Conservation (phyloP, 2,329 filamentous ascomycete species). For the Fusarium lateritium region DNA sequence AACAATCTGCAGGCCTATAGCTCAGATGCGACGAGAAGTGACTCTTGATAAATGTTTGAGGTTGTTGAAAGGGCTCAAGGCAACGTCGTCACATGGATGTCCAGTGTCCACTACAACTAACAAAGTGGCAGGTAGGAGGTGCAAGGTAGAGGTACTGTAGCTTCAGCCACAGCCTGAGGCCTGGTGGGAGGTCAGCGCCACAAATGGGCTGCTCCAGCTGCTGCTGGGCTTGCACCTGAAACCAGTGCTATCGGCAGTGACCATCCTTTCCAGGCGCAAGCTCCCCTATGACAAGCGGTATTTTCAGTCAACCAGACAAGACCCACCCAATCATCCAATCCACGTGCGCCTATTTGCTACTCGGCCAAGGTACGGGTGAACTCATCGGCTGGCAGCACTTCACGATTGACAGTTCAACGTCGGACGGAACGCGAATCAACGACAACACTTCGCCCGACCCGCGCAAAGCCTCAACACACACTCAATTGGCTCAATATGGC, state of each 20-base stretch:
- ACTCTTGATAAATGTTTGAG: neutral
- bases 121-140: conserved; percentile 32
- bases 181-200: conserved; percentile 1
- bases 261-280: neutral
- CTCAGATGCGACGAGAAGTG: neutral
- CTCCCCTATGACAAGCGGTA: conserved; percentile 7
- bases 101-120: conserved; percentile 24
- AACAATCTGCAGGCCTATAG: neutral
- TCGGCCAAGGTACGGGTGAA: conserved; percentile 49
- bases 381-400: conserved; percentile 41
- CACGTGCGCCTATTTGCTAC: conserved; percentile 44
- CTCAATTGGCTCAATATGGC: conserved; percentile 71
- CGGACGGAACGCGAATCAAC: conserved; percentile 45
- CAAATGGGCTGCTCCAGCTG: neutral
- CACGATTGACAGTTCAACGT: conserved; percentile 44
- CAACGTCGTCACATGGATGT: conserved; percentile 22
- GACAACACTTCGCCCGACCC: conserved; percentile 41
- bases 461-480: conserved; percentile 47
- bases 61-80: neutral
- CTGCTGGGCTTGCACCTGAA: neutral
- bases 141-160: neutral
- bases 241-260: conserved; percentile 9
- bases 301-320: conserved; percentile 8
- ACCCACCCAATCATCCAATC: conserved; percentile 42
- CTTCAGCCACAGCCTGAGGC: conserved; percentile 22